Evolutionary conservation across 352 stramenopile species (phyloP), one percentile per base, ranked within the genome.

Genomic region (Pythium oligandrum): DNA sequence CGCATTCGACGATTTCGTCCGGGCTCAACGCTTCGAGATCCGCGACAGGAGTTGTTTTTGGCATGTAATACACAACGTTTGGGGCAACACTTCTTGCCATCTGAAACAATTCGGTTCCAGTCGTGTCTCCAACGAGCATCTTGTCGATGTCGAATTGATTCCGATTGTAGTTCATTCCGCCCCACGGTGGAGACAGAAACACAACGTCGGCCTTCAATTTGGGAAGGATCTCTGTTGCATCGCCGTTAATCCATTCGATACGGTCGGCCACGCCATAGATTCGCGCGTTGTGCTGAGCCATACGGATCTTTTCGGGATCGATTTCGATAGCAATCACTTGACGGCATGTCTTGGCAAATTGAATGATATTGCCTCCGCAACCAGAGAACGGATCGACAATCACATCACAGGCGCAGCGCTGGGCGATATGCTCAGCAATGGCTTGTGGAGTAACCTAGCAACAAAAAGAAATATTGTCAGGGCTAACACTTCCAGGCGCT

Each of bases 301-400:
- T 94, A 12, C 75, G 75, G n/a, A 97, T 80, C 54, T 95, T 96
- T 12, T 77, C 68, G 3, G 83, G 81, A 53, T 98, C 90, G 40
- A 96, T 81, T 48, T 98, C 90, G 52, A 98, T 96, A n/a, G 85
- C 90, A 53, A 97, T 93, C 9, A 98, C 93, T 12, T 89, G 71
- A 17, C 83, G 79, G 55, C 88, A 97, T 6, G 82, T 90, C 54
- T 73, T 73, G 10, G 93, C 93, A 43, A 98, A 78, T 58, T 98
- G 90, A 59, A 98, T 97, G 11, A 90, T 83, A 62, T 98, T 98
- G 33, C 93, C 93, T 8, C 93, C 93, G 50, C 90, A 97, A 3
- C 93, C 93, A 12, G 89, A 83, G 58, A 98, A 98, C 11, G 87
- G 79, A 50, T 98, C 93, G 5, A 98, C 74, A 1, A 97, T 72